phyloP scores from a whole-genome alignment of 495 filamentous ascomycete species.

The Tetracladium setigerum region DNA sequence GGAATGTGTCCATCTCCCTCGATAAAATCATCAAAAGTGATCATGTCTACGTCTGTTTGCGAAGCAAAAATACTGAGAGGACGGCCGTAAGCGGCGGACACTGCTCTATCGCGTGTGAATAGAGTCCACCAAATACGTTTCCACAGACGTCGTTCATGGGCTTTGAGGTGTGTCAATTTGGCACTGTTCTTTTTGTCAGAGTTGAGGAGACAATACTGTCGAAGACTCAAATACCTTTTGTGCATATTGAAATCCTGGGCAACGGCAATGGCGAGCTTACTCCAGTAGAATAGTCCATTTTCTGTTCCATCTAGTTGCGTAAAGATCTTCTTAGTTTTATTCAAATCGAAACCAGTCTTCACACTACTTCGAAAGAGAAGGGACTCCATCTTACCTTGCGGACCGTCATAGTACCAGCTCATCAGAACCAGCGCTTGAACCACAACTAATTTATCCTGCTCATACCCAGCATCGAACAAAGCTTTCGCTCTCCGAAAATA shows the following conservation, averaged over 20 bases:
- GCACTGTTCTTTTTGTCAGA: background rate
- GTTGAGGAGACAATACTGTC: too few species aligned
- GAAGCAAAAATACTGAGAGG: background rate
- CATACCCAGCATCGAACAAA: constrained; percentile 7
- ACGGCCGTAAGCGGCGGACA: constrained; percentile 2
- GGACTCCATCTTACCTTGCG: background rate
- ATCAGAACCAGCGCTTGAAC: constrained; percentile 7
- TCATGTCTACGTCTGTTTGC: constrained; percentile 7
- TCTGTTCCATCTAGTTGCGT: too few species aligned
- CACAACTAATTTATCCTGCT: constrained; percentile 4
- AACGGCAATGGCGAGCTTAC: constrained; percentile 3
- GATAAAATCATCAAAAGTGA: constrained; percentile 6
- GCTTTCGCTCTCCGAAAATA: constrained; percentile 8
- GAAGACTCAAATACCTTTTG: background rate
- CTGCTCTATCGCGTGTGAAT: constrained; percentile 4
- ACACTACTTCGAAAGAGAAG: too few species aligned
- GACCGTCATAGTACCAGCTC: constrained; percentile 7
- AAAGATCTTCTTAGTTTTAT: constrained; percentile 1
- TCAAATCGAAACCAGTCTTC: too few species aligned
- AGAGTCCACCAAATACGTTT: constrained; percentile 12
- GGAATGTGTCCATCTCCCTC: background rate
- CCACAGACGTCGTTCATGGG: constrained; percentile 4
- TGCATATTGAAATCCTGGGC: constrained; percentile 9
- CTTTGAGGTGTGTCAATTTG: background rate
- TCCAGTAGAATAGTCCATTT: constrained; percentile 6